A percentile compares a stretch with the other conserved stretches of the same genome.
Evolutionary conservation across 78 protist species (phyloP).

Genomic region (Polysphondylium violaceum): DNA sequence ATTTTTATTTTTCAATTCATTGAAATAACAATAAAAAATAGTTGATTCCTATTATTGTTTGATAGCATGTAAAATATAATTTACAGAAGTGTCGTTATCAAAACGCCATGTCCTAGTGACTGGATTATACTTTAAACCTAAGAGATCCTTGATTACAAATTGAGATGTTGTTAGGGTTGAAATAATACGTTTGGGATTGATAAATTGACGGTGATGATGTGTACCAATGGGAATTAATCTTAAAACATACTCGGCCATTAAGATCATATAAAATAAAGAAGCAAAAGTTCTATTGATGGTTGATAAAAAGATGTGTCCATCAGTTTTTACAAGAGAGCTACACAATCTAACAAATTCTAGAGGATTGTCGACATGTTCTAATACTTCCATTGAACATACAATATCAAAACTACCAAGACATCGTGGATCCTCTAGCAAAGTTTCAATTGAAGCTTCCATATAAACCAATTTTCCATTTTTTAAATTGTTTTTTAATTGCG

Average conservation of each 20-base stretch:
- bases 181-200: background rate
- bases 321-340: conserved; percentile 7
- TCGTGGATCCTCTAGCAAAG: background rate
- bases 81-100: background rate
- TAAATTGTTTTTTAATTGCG: background rate
- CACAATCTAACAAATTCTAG: conserved; percentile 15
- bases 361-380: conserved; percentile 50
- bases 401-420: background rate
- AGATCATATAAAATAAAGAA: background rate
- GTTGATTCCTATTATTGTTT: too few species aligned
- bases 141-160: background rate
- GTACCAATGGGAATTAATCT: conserved; percentile 17
- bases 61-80: conserved; percentile 26
- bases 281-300: conserved; percentile 10
- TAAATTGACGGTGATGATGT: conserved; percentile 28
- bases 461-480: background rate
- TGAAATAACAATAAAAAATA: too few species aligned
- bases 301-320: conserved; percentile 35
- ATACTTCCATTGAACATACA: conserved; percentile 27
- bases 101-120: conserved; percentile 17
- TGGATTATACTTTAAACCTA: conserved; percentile 17
- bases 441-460: conserved; percentile 9
- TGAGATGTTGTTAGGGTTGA: background rate
- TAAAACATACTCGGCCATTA: conserved; percentile 4
- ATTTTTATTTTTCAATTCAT: too few species aligned